These are phyloP conservation scores for Taphrina pruni DNA, from an alignment of 1,139 yeast genomes.

Conservation along the genomic window DNA sequence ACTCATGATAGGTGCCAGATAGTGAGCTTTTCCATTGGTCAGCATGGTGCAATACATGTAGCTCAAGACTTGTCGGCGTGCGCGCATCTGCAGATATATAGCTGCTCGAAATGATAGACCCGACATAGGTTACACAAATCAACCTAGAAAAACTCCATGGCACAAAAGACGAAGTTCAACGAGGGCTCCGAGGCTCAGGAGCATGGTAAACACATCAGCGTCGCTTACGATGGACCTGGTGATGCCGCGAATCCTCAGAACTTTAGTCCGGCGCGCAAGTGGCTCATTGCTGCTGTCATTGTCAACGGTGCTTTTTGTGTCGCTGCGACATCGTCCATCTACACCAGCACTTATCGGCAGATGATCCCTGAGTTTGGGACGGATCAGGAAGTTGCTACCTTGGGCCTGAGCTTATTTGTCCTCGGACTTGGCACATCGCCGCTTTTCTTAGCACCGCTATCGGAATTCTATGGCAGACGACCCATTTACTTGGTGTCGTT, in stretches of 20 bases:
- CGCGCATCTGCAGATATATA: no score
- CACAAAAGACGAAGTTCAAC: background rate
- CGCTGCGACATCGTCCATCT: constrained; percentile 65
- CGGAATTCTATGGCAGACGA: constrained; percentile 75
- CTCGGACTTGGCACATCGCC: constrained; percentile 75
- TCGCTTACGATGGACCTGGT: constrained; percentile 5
- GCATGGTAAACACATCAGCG: background rate
- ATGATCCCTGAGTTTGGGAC: constrained; percentile 42
- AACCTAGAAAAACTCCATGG: no score
- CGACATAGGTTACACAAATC: background rate
- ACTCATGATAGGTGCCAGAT: no score
- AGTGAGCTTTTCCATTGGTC: no score
- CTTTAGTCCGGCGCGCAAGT: constrained; percentile 52
- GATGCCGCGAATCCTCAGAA: constrained; percentile 28
- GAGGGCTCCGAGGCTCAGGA: background rate
- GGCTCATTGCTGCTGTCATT: constrained; percentile 61
- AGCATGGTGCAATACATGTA: no score
- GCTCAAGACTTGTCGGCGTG: no score
- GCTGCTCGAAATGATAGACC: background rate
- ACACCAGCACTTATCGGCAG: constrained; percentile 50
- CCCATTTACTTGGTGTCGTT: constrained; percentile 67
- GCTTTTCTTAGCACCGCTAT: constrained; percentile 70
- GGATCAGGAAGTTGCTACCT: constrained; percentile 42
- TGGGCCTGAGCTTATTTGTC: constrained; percentile 59
- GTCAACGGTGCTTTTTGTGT: constrained; percentile 60